A percentile compares a stretch with the other conserved stretches of the same genome.
phyloP scores from a whole-genome alignment of 345 rosid species.

The Salix exigua region DNA sequence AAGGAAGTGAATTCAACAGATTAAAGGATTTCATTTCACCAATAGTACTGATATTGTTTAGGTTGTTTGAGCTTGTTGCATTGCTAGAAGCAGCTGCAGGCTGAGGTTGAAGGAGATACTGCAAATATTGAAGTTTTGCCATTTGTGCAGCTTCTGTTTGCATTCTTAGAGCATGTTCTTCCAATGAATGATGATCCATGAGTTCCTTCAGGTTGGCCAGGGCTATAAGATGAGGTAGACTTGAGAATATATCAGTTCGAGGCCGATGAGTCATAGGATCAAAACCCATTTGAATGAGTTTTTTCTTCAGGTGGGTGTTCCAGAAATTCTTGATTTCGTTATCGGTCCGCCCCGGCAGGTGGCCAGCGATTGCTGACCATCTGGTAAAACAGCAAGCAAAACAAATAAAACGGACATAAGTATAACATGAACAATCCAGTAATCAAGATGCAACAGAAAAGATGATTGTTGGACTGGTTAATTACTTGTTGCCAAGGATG shows the following conservation, averaged over 20 bases:
- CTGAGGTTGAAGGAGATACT: constrained; percentile 45
- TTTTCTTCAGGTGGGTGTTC: constrained; percentile 31
- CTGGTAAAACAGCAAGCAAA: constrained; percentile 2
- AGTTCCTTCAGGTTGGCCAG: constrained; percentile 54
- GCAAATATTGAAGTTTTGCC: constrained; percentile 48
- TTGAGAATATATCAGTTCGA: constrained; percentile 37
- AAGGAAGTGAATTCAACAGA: constrained; percentile 34
- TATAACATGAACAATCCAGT: not conserved
- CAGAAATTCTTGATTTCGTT: constrained; percentile 32
- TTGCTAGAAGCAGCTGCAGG: constrained; percentile 10
- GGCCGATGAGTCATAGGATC: constrained; percentile 36
- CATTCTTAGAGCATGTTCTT: constrained; percentile 43
- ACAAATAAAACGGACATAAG: not conserved
- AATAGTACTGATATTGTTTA: not conserved
- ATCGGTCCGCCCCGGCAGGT: constrained; percentile 26
- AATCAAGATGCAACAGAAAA: no score
- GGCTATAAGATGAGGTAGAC: constrained; percentile 54
- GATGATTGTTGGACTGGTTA: not conserved
- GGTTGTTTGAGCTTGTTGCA: constrained; percentile 15
- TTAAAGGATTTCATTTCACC: constrained; percentile 36
- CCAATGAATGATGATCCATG: constrained; percentile 44
- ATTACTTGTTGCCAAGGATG: constrained; percentile 31
- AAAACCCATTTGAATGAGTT: constrained; percentile 28
- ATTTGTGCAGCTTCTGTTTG: constrained; percentile 46
- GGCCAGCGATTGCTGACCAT: constrained; percentile 29